Evolutionary conservation across 768 basidiomycete genomes (phyloP), one percentile per base, ranked within the genome.

Genomic region (Ephemerocybe angulata): DNA sequence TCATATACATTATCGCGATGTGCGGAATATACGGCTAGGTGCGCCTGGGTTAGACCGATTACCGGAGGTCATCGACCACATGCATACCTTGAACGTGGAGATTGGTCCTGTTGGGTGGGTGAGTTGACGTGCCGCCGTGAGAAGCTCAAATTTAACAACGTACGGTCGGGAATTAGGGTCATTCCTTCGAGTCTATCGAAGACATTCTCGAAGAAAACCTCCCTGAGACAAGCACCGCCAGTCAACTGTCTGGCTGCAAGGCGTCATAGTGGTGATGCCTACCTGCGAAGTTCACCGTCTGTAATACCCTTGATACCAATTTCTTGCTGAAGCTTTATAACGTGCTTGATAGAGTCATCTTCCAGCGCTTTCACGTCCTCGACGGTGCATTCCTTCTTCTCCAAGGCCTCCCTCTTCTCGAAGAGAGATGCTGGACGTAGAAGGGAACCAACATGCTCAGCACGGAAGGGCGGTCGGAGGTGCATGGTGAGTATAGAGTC

Each of bases 141-240:
- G 61, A 30, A 30, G 52, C 55, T 53, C 55, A 30, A 41, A 11
- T 50, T 53, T 41, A 22, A 46, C 24, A 24, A 62, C 70, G 30
- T 52, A 83, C 82, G 73, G 37, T 78, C 74, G 5, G 79, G 77
- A 50, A 83, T 69, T 56, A 67, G 70, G 48, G 72, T 73, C 81
- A 87, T 86, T 46, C 86, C 86, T 48, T 83, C 80, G 37, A 88
- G 66, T 51, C 78, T 83, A 61, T 87, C 78, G 64, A 86, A 86
- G 28, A 87, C 82, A 19, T 85, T 85, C 43, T 87, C 82, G 53
- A 74, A 85, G 65, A 84, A 87, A 67, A 77, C 70, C 42, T 72
- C 72, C 60, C 84, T 85, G 63, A 4, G 21, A 47, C 55, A 12
- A 46, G 22, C 22, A 31, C 30, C 50, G 40, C 21, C 40, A 6